A percentile compares a stretch with the other conserved stretches of the same genome.
Conservation (phyloP, 495 filamentous ascomycete species). For the Aspergillus homomorphus region DNA sequence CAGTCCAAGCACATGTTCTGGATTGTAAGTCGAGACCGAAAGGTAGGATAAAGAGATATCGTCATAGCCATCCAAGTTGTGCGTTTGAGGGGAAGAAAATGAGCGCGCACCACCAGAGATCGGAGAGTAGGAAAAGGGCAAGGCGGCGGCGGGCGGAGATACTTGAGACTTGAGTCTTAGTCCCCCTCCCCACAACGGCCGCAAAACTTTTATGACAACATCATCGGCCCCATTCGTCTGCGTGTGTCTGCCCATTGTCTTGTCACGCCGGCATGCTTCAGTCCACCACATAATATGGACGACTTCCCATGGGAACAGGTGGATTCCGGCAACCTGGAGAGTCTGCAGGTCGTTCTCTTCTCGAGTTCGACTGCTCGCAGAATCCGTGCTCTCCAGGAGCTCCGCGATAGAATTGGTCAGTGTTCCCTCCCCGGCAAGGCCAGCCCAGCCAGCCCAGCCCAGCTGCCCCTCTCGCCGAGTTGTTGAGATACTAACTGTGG, state of each 20-base stretch:
- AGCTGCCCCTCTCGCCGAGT: constrained; percentile 1
- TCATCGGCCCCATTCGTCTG: constrained; percentile 27
- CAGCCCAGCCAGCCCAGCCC: not conserved
- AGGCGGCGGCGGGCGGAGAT: not conserved
- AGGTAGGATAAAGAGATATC: not conserved
- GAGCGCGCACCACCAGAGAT: not conserved
- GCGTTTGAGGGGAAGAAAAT: not conserved
- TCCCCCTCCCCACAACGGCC: constrained; percentile 25
- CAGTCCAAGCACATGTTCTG: not conserved
- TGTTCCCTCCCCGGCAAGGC: constrained; percentile 6
- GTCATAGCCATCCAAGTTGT: not conserved
- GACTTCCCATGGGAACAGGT: constrained; percentile 50
- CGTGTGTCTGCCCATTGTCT: constrained; percentile 16
- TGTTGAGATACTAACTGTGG: not conserved
- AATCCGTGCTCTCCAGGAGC: constrained; percentile 46
- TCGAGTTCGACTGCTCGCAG: constrained; percentile 50
- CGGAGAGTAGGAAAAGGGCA: not conserved
- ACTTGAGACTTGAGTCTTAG: too few species aligned
- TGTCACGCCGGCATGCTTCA: constrained; percentile 26
- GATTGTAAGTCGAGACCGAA: not conserved
- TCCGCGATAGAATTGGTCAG: constrained; percentile 47
- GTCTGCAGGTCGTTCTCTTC: constrained; percentile 42
- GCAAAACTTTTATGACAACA: constrained; percentile 49
- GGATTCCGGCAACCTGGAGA: constrained; percentile 46
- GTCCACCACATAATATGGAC: constrained; percentile 39